A percentile compares a stretch with the other conserved stretches of the same genome.
Conservation (phyloP, 1,284 basidiomycete species). For the Tilletiopsis washingtonensis region DNA sequence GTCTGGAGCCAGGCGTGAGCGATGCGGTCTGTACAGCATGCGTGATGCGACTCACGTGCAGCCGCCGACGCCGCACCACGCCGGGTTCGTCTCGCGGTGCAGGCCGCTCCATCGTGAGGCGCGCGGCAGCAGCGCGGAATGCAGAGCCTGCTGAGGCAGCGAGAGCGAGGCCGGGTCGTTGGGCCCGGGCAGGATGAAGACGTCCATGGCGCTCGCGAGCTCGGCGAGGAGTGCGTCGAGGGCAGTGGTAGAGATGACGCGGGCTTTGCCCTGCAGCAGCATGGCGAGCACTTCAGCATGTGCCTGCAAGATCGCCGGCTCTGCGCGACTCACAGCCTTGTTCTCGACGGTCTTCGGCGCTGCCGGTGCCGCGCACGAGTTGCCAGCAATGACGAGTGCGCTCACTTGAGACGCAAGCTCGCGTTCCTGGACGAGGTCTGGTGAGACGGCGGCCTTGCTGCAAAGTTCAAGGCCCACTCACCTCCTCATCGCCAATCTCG, state of each 20-base stretch:
- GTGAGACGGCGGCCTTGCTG: too few relatives aligned
- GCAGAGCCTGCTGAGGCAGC: conserved; percentile 87
- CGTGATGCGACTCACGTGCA: conserved; percentile 43
- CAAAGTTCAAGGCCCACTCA: too few relatives aligned
- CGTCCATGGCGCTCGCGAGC: conserved; percentile 52
- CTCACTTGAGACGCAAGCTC: conserved; percentile 14
- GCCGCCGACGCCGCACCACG: conserved; percentile 61
- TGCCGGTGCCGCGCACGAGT: conserved; percentile 3
- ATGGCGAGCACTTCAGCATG: too few relatives aligned
- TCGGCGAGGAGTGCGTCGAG: conserved; percentile 68
- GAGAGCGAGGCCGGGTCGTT: conserved; percentile 79
- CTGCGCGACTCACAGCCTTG: background rate
- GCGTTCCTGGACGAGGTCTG: too few relatives aligned
- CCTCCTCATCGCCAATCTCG: conserved; percentile 62
- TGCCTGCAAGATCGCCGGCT: too few relatives aligned
- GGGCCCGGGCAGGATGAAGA: conserved; percentile 69
- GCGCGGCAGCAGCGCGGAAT: conserved; percentile 75
- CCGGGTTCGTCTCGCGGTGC: conserved; percentile 78
- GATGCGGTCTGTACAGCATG: too few relatives aligned
- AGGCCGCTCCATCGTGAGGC: conserved; percentile 56
- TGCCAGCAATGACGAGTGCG: conserved; percentile 32
- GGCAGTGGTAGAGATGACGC: conserved; percentile 44
- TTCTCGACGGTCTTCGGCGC: background rate
- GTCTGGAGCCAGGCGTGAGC: too few relatives aligned
- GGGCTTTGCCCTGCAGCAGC: background rate